Base-by-base conservation (phyloP, 23 red algal species). In the Chondrus crispus region DNA sequence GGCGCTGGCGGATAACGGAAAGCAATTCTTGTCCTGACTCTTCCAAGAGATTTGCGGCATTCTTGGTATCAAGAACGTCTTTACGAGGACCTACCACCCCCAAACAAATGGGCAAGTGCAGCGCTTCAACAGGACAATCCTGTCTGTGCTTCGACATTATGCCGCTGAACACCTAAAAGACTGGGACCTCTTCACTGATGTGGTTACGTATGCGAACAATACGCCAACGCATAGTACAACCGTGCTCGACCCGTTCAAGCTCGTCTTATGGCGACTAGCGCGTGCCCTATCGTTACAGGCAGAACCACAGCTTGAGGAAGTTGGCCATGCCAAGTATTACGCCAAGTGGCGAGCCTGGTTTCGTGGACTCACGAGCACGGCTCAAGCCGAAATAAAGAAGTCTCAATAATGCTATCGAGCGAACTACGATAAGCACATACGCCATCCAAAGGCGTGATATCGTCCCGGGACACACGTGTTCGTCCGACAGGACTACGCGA, bases 51-150 rank as follows among this genome's bases (percentile, higher is more conserved):
- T 37, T 28, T 5, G 3, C 26, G 5, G 18, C 29, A 41, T 85
- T 28, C 35, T 82, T 29, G 81, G 81, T 3, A 85, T 85, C 2
- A 85, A 60, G 57, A 40, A 85, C 81, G 13, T 70, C 7, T 46
- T 49, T 40, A 64, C 81, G 14, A 85, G 29, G 12, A 68, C 81
- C 53, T 50, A 85, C 57, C 81, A 70, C 44, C 81, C 81, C 22
- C 55, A 70, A 68, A 57, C 81, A 33, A 60, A 85, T 16, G 55
- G 81, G 2, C 81, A 72, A 53, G 81, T 68, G 2, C 32, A 85
- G 63, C 50, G 81, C 2, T 85, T 46, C 81, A 85, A 85, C 32
- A 4, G 57, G 44, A 68, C 55, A 28, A 85, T 85, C 51, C 12
- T 70, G 11, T 14, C 81, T 30, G 40, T 12, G 81, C 26, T 73